Conservation (phyloP, 805 yeast species). For the Barnettozyma wickerhamii region DNA sequence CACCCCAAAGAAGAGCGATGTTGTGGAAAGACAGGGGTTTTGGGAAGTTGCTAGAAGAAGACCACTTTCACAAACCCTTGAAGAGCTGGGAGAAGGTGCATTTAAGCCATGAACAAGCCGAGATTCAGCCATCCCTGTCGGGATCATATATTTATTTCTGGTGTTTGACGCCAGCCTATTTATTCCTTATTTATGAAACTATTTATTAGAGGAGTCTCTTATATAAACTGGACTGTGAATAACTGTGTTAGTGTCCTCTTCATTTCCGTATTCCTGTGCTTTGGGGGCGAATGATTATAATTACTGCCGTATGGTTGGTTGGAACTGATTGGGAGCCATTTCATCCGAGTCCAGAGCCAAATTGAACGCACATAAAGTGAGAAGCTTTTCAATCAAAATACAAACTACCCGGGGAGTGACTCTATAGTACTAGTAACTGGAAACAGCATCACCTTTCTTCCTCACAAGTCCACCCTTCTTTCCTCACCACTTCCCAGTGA, state of each 20-base stretch:
- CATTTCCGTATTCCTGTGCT: slow-evolving; percentile 1
- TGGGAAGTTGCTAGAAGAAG: slow-evolving; percentile 81
- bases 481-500: too few relatives aligned
- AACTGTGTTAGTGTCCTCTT: slow-evolving; percentile 2
- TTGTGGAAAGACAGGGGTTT: slow-evolving; percentile 48
- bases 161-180: too few relatives aligned
- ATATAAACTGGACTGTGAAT: too few relatives aligned
- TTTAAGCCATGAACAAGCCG: slow-evolving; percentile 17
- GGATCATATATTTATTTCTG: too few relatives aligned
- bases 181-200: slow-evolving; percentile 8
- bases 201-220: not conserved
- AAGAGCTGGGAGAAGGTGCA: slow-evolving; percentile 52
- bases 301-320: not conserved
- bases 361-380: too few relatives aligned
- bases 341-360: too few relatives aligned
- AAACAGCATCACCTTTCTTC: too few relatives aligned
- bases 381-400: too few relatives aligned
- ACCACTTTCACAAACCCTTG: slow-evolving; percentile 76
- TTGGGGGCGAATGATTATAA: not conserved
- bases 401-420: too few relatives aligned
- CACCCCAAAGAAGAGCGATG: slow-evolving; percentile 14
- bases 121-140: slow-evolving; percentile 2
- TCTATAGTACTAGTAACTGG: too few relatives aligned
- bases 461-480: too few relatives aligned
- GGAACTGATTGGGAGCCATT: too few relatives aligned